Evolutionary conservation across 2,329 filamentous ascomycete species (phyloP).

Genomic region (Aspergillus brunneoviolaceus): DNA sequence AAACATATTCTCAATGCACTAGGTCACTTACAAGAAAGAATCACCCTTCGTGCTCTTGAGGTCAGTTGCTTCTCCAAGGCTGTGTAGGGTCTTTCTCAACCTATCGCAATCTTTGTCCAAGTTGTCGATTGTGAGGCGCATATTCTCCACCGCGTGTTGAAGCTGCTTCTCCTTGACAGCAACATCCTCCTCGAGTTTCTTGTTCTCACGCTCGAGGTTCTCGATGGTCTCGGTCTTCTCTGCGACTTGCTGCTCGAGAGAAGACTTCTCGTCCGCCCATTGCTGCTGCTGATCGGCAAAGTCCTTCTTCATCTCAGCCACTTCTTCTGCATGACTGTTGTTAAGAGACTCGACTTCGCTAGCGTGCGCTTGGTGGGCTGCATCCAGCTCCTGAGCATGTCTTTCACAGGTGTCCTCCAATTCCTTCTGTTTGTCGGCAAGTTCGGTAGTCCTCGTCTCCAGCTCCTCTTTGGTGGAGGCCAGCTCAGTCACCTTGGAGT

Average conservation of each 20-base stretch:
- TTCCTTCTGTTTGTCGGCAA: conserved; percentile 30
- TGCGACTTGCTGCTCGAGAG: conserved; percentile 39
- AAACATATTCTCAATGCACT: conserved; percentile 24
- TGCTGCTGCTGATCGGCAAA: conserved; percentile 32
- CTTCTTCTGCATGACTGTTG: conserved; percentile 26
- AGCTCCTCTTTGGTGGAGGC: conserved; percentile 27
- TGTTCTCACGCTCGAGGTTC: conserved; percentile 46
- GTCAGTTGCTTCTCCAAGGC: conserved; percentile 52
- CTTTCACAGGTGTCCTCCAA: conserved; percentile 32
- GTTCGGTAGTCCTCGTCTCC: conserved; percentile 12
- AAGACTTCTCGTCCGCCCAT: conserved; percentile 35
- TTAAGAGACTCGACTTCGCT: conserved; percentile 27
- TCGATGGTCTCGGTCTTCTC: conserved; percentile 43
- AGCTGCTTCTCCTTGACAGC: conserved; percentile 48
- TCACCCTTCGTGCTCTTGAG: conserved; percentile 51
- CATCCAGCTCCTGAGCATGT: conserved; percentile 28
- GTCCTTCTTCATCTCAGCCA: conserved; percentile 27
- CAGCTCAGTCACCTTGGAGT: conserved; percentile 35
- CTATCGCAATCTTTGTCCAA: conserved; percentile 53
- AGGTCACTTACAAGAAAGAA: conserved; percentile 51
- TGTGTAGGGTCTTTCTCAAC: conserved; percentile 52
- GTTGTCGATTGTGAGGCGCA: conserved; percentile 50
- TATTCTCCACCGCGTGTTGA: conserved; percentile 43
- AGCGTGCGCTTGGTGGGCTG: conserved; percentile 24
- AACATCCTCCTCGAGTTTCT: conserved; percentile 46